phyloP scores from a whole-genome alignment of 768 basidiomycete genomes.

The Mycena capillaripes region DNA sequence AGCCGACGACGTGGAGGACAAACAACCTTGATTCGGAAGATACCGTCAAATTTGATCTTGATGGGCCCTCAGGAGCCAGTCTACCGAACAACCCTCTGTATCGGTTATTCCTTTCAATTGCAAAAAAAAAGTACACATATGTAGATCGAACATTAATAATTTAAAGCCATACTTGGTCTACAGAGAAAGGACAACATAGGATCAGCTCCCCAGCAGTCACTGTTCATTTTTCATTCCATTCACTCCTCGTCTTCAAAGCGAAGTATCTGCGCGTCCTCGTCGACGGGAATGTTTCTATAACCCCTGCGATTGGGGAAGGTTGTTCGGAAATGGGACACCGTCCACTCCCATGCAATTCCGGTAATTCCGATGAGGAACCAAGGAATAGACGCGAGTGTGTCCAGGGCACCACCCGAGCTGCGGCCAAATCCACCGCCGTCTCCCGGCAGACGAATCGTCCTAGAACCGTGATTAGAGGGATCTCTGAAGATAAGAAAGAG shows the following conservation, averaged over 20 bases:
- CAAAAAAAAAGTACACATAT: slow-evolving; percentile 34
- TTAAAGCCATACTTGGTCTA: slow-evolving; percentile 32
- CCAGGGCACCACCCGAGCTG: slow-evolving; percentile 65
- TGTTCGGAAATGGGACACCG: slow-evolving; percentile 62
- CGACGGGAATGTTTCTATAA: slow-evolving; percentile 83
- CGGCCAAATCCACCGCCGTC: slow-evolving; percentile 56
- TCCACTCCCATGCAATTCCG: slow-evolving; percentile 80
- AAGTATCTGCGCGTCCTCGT: slow-evolving; percentile 91
- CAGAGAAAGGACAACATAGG: slow-evolving; percentile 33
- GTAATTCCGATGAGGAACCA: slow-evolving; percentile 89
- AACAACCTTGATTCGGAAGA: neutral
- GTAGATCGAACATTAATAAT: slow-evolving; percentile 35
- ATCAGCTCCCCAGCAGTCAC: slow-evolving; percentile 25
- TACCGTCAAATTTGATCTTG: neutral
- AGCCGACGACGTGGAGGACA: slow-evolving; percentile 5
- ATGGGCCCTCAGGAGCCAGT: no score
- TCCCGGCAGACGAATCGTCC: slow-evolving; percentile 85
- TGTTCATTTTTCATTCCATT: slow-evolving; percentile 23
- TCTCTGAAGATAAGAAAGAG: neutral
- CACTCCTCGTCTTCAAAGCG: slow-evolving; percentile 86
- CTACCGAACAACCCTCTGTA: no score
- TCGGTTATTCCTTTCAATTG: slow-evolving; percentile 20
- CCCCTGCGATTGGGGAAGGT: slow-evolving; percentile 68
- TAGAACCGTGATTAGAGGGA: slow-evolving; percentile 47
- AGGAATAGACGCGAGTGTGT: slow-evolving; percentile 88